Base-by-base conservation (phyloP, 75 land plant genomes). In the Ceratopteris richardii region DNA sequence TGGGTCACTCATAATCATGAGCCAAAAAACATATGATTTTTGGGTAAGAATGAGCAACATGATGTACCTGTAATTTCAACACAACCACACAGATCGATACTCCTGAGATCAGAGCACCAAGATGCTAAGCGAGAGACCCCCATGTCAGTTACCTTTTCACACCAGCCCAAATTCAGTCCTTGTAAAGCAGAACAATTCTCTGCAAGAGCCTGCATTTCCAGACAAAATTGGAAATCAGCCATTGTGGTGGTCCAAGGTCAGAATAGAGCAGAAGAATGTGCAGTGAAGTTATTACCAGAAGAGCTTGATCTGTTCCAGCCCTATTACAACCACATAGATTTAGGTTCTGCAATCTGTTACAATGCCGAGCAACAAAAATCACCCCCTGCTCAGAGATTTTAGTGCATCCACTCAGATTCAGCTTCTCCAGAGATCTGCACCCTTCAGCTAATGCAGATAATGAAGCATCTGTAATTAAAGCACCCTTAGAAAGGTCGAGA, bases 241-340 rank as follows among this genome's bases (percentile, higher is more conserved):
- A 57, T 19, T 29, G 9, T 33, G 9, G 9, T 3, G 37, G 9
- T 0, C 17, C 25, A 7, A 18, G 19, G 29, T 1, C 26, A 29
- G 31, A 14, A 27, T 12, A n/a, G 20, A 55, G 31, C 21, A 18
- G 12, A 2, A 18, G 24, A 27, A 46, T 50, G 25, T 20, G 11
- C 26, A 11, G 24, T 52, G 22, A 7, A 20, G 24, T 22, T 31
- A 19, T 37, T 66, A 90, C 96, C 79, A 79, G 67, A 43, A 94
- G 67, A 56, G 91, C 97, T 24, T 54, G 73, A 54, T 94, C 91
- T 46, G 91, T 55, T 57, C 78, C 84, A 57, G 96, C 97, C 36
- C 54, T 80, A 14, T 65, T 82, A 58, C 98, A 94, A 3, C 98
- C 92, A 74, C 98, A 94, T 12, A 94, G 85, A 68, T 94, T 86